A percentile compares a stretch with the other conserved stretches of the same genome.
These are phyloP conservation scores for Sphaerulina populicola DNA, from an alignment of 2,329 filamentous ascomycete species.

Conservation along the genomic window DNA sequence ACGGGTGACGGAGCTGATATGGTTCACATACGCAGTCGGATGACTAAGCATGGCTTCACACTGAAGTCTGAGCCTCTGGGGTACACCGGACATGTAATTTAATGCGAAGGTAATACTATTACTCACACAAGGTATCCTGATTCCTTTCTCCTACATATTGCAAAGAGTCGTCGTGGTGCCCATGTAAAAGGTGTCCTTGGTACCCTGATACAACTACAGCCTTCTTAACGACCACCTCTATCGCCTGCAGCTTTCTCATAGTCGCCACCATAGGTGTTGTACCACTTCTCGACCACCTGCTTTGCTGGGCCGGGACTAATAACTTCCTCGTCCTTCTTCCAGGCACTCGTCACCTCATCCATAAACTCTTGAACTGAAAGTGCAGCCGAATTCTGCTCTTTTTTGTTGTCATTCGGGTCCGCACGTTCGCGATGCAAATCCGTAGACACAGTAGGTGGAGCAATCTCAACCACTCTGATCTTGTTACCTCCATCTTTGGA, in stretches of 20 bases:
- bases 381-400: constrained; percentile 43
- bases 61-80: too few relatives aligned
- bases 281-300: constrained; percentile 41
- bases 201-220: not conserved
- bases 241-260: constrained; percentile 22
- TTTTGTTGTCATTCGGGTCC: constrained; percentile 53
- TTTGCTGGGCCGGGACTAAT: constrained; percentile 42
- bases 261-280: constrained; percentile 27
- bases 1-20: too few relatives aligned
- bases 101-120: too few relatives aligned
- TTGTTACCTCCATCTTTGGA: constrained; percentile 29
- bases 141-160: too few relatives aligned
- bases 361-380: constrained; percentile 50
- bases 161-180: too few relatives aligned
- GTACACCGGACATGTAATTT: too few relatives aligned
- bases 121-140: too few relatives aligned
- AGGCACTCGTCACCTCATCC: constrained; percentile 39
- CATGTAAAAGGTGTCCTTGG: not conserved
- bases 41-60: too few relatives aligned
- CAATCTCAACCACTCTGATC: constrained; percentile 49
- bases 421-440: constrained; percentile 49
- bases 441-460: constrained; percentile 48
- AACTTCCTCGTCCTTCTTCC: constrained; percentile 43
- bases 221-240: not conserved
- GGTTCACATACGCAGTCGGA: too few relatives aligned